A percentile compares a stretch with the other conserved stretches of the same genome.
Conservation (phyloP, 2,329 filamentous ascomycete species). For the Exophiala oligosperma region DNA sequence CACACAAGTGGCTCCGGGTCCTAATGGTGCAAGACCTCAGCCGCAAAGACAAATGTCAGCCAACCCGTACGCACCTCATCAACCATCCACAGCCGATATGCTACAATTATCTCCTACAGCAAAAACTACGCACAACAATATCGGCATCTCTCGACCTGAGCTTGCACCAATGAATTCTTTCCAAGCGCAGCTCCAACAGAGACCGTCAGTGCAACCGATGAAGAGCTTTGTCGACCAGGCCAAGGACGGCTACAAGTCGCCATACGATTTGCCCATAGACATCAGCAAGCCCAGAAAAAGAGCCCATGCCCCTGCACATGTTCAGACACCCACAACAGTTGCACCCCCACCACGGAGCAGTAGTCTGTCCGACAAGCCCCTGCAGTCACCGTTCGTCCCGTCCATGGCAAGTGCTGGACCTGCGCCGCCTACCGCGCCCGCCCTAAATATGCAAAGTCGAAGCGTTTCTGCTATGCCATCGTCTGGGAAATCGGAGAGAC, state of each 20-base stretch:
- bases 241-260: slow-evolving; percentile 89
- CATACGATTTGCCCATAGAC: slow-evolving; percentile 92
- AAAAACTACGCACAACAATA: slow-evolving; percentile 21
- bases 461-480: slow-evolving; percentile 17
- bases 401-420: slow-evolving; percentile 2
- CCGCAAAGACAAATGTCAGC: slow-evolving; percentile 27
- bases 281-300: slow-evolving; percentile 66
- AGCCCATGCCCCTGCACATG: slow-evolving; percentile 57
- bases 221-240: slow-evolving; percentile 82
- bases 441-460: slow-evolving; percentile 20
- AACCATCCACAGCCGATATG: slow-evolving; percentile 50
- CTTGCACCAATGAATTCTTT: slow-evolving; percentile 21
- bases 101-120: slow-evolving; percentile 35
- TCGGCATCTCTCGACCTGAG: slow-evolving; percentile 21
- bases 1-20: slow-evolving; percentile 3
- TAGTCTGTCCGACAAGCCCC: slow-evolving; percentile 51
- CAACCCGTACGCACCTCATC: slow-evolving; percentile 53
- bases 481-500: slow-evolving; percentile 8
- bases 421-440: slow-evolving; percentile 15
- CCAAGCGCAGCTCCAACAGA: slow-evolving; percentile 33
- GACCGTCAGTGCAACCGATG: slow-evolving; percentile 47
- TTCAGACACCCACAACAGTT: slow-evolving; percentile 40
- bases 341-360: slow-evolving; percentile 60
- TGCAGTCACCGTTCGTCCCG: slow-evolving; percentile 39
- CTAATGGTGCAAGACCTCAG: slow-evolving; percentile 12